Conservation (phyloP, 768 basidiomycete genomes). For the Tricholoma sp. region DNA sequence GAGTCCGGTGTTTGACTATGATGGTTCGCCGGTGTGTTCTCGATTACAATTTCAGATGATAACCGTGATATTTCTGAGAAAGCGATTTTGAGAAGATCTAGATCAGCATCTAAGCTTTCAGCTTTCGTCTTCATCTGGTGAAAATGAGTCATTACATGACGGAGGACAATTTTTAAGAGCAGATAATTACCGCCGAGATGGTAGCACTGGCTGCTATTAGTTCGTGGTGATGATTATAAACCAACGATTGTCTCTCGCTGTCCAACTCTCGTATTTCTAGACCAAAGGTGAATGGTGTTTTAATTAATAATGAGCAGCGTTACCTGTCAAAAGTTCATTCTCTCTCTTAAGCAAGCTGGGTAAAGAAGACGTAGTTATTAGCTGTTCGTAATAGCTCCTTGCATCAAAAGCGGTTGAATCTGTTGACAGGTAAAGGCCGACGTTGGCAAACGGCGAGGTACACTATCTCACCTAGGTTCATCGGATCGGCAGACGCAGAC, state of each 20-base stretch:
- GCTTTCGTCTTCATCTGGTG: slow-evolving; percentile 82
- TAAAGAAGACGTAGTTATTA: slow-evolving; percentile 78
- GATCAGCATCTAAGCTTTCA: slow-evolving; percentile 77
- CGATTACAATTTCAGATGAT: slow-evolving; percentile 58
- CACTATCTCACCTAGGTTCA: slow-evolving; percentile 65
- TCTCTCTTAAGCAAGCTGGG: slow-evolving; percentile 70
- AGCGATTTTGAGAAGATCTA: slow-evolving; percentile 73
- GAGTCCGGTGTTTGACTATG: not conserved
- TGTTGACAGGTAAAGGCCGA: slow-evolving; percentile 20
- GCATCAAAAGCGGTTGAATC: slow-evolving; percentile 83
- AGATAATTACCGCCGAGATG: slow-evolving; percentile 65
- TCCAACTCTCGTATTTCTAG: slow-evolving; percentile 85
- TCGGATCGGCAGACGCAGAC: slow-evolving; percentile 60
- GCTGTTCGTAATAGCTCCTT: slow-evolving; percentile 77
- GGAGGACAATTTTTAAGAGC: slow-evolving; percentile 15
- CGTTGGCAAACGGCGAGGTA: too few species aligned
- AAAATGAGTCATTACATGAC: not conserved
- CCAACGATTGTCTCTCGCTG: slow-evolving; percentile 82
- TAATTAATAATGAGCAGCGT: not conserved
- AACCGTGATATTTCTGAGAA: slow-evolving; percentile 86
- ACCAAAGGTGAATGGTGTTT: not conserved
- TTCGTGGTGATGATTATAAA: slow-evolving; percentile 95
- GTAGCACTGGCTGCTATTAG: slow-evolving; percentile 92
- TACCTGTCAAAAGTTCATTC: slow-evolving; percentile 76
- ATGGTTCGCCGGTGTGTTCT: slow-evolving; percentile 20